Evolutionary conservation across 2,329 filamentous ascomycete species (phyloP).

Genomic region (Colletotrichum sp.): DNA sequence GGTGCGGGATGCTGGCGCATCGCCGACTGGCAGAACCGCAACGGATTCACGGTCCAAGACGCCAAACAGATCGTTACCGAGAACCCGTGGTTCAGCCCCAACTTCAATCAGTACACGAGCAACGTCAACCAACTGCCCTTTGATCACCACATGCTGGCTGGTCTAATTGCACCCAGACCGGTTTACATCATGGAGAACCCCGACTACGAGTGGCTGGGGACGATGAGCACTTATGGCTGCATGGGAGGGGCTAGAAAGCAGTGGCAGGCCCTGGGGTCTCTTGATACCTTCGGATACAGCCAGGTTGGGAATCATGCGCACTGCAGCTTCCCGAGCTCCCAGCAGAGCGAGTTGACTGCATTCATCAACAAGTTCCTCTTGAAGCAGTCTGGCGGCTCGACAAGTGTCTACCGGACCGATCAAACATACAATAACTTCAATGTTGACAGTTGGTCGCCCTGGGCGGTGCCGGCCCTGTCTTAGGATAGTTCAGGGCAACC

Average conservation of each 20-base stretch:
- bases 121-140: constrained; percentile 48
- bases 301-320: constrained; percentile 52
- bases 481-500: accelerated
- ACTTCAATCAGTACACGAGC: constrained; percentile 58
- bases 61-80: constrained; percentile 55
- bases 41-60: constrained; percentile 53
- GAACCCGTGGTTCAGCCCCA: constrained; percentile 56
- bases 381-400: constrained; percentile 12
- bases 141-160: constrained; percentile 59
- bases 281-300: constrained; percentile 54
- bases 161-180: constrained; percentile 53
- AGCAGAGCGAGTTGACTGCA: constrained; percentile 47
- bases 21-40: constrained; percentile 35
- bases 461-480: constrained; percentile 3
- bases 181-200: constrained; percentile 57
- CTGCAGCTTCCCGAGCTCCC: constrained; percentile 52
- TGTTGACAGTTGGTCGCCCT: constrained; percentile 15
- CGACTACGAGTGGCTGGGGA: constrained; percentile 54
- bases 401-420: constrained; percentile 9
- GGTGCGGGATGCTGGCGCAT: constrained; percentile 54
- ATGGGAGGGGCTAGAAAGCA: constrained; percentile 51
- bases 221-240: constrained; percentile 51
- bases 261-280: constrained; percentile 51
- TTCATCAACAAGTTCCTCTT: constrained; percentile 55
- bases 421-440: constrained; percentile 13